Evolutionary conservation across 2,329 filamentous ascomycete genomes (phyloP).

Genomic region (Paraphoma chrysanthemicola): DNA sequence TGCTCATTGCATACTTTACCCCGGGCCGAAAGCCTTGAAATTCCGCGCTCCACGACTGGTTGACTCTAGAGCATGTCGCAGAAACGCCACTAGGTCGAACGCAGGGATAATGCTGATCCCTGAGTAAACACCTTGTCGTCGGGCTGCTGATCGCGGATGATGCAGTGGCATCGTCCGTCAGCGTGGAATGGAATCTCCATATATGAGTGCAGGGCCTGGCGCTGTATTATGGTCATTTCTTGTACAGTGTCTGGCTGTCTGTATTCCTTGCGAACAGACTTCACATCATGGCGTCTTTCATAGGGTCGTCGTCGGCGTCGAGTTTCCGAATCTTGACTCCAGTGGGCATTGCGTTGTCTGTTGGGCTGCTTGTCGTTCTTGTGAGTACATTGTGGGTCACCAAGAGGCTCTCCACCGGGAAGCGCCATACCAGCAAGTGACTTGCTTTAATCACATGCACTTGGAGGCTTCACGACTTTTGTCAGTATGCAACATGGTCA

Average conservation of each 20-base stretch:
- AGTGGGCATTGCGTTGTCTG: slow-evolving; percentile 13
- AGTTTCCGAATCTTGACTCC: slow-evolving; percentile 16
- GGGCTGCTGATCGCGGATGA: background rate
- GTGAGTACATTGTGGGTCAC: slow-evolving; percentile 10
- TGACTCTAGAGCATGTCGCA: background rate
- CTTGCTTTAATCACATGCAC: too few relatives aligned
- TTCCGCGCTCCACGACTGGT: background rate
- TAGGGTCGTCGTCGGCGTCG: background rate
- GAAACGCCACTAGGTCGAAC: background rate
- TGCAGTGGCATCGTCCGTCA: background rate
- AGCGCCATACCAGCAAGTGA: too few relatives aligned
- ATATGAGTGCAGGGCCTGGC: background rate
- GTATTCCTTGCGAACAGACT: background rate
- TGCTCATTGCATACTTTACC: background rate
- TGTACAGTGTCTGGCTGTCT: background rate
- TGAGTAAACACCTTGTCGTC: background rate
- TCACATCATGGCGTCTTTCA: background rate
- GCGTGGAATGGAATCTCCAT: background rate
- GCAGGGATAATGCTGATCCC: background rate
- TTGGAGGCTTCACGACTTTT: too few relatives aligned
- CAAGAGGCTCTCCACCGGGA: too few relatives aligned
- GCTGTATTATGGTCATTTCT: background rate
- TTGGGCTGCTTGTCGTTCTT: slow-evolving; percentile 13
- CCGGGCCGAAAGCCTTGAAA: background rate
- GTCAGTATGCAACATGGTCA: too few relatives aligned